These are phyloP conservation scores for Pleurotus giganteus DNA, from an alignment of 768 basidiomycete species.

Conservation along the genomic window DNA sequence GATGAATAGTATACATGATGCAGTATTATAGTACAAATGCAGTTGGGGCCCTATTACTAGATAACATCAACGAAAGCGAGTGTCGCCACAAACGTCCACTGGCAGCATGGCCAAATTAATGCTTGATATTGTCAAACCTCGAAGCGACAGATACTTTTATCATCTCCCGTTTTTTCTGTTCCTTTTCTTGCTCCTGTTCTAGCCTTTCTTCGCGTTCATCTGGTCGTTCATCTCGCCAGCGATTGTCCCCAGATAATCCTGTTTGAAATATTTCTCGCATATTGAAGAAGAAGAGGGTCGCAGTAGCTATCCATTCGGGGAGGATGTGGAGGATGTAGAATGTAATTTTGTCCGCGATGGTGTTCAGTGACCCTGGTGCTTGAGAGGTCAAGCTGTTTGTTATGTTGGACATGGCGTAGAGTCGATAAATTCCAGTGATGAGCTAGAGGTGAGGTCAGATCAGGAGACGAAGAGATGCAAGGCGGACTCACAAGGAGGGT, in stretches of 20 bases:
- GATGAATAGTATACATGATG: no score
- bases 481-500: constrained; percentile 21
- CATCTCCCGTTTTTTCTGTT: constrained; percentile 4
- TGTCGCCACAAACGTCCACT: no score
- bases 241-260: constrained; percentile 22
- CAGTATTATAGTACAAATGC: no score
- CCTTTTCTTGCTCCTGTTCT: constrained; percentile 17
- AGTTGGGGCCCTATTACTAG: no score
- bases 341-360: constrained; percentile 20
- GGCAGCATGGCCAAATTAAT: no score
- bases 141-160: constrained; percentile 6
- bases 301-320: constrained; percentile 28
- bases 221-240: constrained; percentile 22
- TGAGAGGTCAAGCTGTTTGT: constrained; percentile 23
- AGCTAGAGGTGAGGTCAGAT: constrained; percentile 10
- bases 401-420: constrained; percentile 26
- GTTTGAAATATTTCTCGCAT: constrained; percentile 25
- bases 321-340: constrained; percentile 34
- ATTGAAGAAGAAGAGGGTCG: constrained; percentile 21
- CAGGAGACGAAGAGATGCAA: not conserved
- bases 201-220: constrained; percentile 19
- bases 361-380: constrained; percentile 25
- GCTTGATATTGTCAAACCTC: not conserved
- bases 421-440: constrained; percentile 29
- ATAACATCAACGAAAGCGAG: no score